Conservation (phyloP, 495 filamentous ascomycete genomes). For the Penicillium malachiteum region DNA sequence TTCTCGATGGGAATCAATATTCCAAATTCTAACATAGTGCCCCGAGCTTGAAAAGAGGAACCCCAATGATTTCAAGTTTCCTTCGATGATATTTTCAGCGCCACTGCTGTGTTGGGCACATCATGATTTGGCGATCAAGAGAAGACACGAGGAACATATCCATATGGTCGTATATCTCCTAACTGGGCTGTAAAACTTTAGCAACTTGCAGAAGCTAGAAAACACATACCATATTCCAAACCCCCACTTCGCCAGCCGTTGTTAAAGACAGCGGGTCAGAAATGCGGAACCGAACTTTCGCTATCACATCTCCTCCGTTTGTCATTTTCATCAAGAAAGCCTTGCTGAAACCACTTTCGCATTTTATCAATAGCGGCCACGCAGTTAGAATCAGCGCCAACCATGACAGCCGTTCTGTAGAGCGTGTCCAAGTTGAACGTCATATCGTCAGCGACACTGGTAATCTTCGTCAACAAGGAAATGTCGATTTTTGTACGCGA, state of each 20-base stretch:
- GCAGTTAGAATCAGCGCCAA: slow-evolving; percentile 12
- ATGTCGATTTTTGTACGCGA: slow-evolving; percentile 33
- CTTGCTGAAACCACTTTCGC: slow-evolving; percentile 43
- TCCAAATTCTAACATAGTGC: no score
- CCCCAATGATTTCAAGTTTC: no score
- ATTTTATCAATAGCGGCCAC: slow-evolving; percentile 35
- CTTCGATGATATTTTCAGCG: no score
- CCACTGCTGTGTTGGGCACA: no score
- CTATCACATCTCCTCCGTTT: slow-evolving; percentile 35
- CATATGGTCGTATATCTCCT: slow-evolving; percentile 29
- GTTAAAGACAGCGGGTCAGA: slow-evolving; percentile 30
- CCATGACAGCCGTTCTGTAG: slow-evolving; percentile 25
- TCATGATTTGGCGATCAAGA: no score
- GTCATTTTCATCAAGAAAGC: slow-evolving; percentile 34
- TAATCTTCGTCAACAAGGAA: slow-evolving; percentile 35
- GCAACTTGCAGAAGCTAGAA: slow-evolving; percentile 1
- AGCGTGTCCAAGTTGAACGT: slow-evolving; percentile 33
- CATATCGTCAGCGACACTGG: slow-evolving; percentile 29
- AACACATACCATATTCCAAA: slow-evolving; percentile 34
- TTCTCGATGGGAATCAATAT: no score
- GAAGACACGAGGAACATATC: slow-evolving; percentile 31
- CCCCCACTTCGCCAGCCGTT: slow-evolving; percentile 38
- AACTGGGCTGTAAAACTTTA: slow-evolving; percentile 19
- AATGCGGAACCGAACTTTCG: slow-evolving; percentile 37
- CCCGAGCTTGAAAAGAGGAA: no score